Evolutionary conservation across 2,329 filamentous ascomycete species (phyloP).

Genomic region (Aspergillus aculeatus): DNA sequence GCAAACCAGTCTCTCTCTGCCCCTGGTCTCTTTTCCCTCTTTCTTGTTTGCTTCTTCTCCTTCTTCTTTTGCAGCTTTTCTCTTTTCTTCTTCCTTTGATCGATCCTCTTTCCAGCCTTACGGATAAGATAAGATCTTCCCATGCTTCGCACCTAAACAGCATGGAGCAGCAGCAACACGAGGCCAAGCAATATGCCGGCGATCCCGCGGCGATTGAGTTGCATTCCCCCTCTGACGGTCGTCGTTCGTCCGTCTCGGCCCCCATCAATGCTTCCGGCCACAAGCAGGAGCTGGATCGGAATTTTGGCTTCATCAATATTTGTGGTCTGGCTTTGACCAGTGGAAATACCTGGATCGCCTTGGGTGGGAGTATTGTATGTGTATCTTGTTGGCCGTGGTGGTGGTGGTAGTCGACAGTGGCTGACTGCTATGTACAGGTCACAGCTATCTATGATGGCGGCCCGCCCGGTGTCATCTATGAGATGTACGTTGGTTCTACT

Average conservation of each 20-base stretch:
- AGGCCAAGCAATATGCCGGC: conserved; percentile 3
- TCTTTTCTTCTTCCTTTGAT: too few species aligned
- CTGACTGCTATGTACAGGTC: conserved; percentile 28
- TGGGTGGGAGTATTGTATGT: conserved; percentile 60
- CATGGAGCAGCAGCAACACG: background rate
- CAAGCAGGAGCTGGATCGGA: conserved; percentile 61
- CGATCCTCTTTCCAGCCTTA: background rate
- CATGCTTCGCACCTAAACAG: background rate
- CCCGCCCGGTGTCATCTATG: conserved; percentile 60
- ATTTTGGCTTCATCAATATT: conserved; percentile 60
- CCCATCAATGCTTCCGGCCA: conserved; percentile 62
- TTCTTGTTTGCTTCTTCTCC: background rate
- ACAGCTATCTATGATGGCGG: conserved; percentile 61
- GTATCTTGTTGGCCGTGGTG: background rate
- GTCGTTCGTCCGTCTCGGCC: conserved; percentile 35
- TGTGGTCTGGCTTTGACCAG: conserved; percentile 61
- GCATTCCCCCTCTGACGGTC: conserved; percentile 20
- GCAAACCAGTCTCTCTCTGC: background rate
- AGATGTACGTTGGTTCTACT: conserved; percentile 45
- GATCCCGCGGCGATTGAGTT: background rate
- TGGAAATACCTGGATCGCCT: conserved; percentile 64
- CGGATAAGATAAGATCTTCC: background rate
- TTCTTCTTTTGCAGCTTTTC: too few species aligned
- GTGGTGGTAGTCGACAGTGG: background rate
- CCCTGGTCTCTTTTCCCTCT: background rate